These are phyloP conservation scores for Aspergillus saccharolyticus DNA, from an alignment of 495 filamentous ascomycete species.

Conservation along the genomic window DNA sequence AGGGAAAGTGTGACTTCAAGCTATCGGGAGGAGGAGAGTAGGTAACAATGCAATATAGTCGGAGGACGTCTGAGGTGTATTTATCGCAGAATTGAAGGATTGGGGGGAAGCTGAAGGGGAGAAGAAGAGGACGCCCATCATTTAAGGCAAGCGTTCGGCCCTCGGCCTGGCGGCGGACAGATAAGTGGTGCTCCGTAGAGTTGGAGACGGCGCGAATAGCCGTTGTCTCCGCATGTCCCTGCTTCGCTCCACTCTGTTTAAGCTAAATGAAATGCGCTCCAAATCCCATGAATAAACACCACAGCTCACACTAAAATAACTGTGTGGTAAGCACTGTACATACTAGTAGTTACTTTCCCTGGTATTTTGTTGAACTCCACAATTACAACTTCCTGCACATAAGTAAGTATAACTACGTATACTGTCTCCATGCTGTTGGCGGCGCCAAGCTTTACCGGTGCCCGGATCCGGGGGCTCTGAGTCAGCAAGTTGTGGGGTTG, in stretches of 20 bases:
- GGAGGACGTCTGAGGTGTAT: too few relatives aligned
- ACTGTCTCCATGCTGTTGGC: background rate
- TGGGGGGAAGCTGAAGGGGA: background rate
- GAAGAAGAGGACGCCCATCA: background rate
- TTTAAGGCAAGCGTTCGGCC: background rate
- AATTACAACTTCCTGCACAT: background rate
- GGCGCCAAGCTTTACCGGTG: background rate
- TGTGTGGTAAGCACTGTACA: background rate
- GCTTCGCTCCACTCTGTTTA: background rate
- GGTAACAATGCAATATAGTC: too few relatives aligned
- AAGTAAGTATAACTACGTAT: background rate
- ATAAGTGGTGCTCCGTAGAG: background rate
- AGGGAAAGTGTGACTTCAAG: too few relatives aligned
- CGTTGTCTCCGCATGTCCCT: background rate
- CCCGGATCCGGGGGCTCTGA: background rate
- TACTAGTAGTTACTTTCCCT: background rate
- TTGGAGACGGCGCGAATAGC: constrained; percentile 3
- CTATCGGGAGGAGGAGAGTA: too few relatives aligned
- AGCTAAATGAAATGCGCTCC: background rate
- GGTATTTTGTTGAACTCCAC: background rate
- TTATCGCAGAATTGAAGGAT: background rate
- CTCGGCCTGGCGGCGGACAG: background rate
- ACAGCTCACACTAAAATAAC: too few relatives aligned
- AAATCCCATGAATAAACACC: too few relatives aligned
- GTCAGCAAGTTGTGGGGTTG: background rate